These are phyloP conservation scores for Gleditsia sinensis DNA, from an alignment of 306 rosid species.

Conservation along the genomic window DNA sequence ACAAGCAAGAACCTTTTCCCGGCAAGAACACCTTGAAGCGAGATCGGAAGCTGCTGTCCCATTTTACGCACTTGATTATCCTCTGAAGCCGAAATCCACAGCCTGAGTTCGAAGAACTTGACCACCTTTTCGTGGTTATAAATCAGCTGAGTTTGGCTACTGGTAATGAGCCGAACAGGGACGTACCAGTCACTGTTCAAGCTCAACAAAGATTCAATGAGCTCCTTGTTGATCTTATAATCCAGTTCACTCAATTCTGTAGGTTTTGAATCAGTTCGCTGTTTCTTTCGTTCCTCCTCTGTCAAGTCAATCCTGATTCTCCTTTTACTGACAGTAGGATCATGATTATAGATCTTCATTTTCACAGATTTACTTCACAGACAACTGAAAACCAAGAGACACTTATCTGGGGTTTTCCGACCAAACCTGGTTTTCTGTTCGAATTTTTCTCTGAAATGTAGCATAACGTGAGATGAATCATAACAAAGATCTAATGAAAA, in stretches of 20 bases:
- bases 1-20: background rate
- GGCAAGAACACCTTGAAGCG: background rate
- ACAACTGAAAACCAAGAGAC: background rate
- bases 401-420: background rate
- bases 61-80: background rate
- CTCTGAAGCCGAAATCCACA: background rate
- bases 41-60: too few species aligned
- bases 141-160: background rate
- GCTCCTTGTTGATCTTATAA: background rate
- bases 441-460: background rate
- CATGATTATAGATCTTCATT: background rate
- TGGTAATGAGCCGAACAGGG: background rate
- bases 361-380: too few species aligned
- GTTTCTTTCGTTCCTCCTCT: background rate
- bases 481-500: background rate
- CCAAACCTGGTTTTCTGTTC: background rate
- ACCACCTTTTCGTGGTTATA: background rate
- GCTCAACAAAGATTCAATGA: background rate
- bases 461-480: background rate
- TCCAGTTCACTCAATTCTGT: background rate
- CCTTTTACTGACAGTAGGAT: background rate
- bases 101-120: background rate
- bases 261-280: background rate
- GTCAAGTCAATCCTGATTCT: background rate
- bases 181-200: background rate